Conservation (phyloP, 1,139 yeast species). For the Yamadazyma conglobata region DNA sequence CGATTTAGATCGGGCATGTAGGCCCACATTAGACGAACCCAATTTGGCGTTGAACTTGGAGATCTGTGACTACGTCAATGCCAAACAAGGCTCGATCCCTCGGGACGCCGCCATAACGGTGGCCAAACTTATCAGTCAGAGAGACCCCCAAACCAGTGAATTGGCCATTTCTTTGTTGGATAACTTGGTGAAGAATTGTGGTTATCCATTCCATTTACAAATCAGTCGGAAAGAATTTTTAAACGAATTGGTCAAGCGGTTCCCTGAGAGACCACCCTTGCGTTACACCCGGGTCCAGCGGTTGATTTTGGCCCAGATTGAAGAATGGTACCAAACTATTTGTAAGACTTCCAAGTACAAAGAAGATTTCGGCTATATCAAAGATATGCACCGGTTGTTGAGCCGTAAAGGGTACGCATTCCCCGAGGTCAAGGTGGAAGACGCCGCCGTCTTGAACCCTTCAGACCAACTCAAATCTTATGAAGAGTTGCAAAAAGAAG, state of each 20-base stretch:
- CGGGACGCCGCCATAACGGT: constrained; percentile 93
- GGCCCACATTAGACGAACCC: constrained; percentile 81
- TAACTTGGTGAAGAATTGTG: constrained; percentile 93
- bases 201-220: constrained; percentile 94
- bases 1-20: constrained; percentile 72
- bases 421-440: constrained; percentile 88
- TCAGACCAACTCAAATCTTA: constrained; percentile 83
- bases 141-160: constrained; percentile 75
- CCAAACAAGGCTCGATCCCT: constrained; percentile 87
- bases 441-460: constrained; percentile 93
- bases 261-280: constrained; percentile 93
- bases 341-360: constrained; percentile 88
- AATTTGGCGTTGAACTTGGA: constrained; percentile 85
- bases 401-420: constrained; percentile 84
- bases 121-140: constrained; percentile 76
- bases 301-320: constrained; percentile 82
- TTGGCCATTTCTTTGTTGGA: constrained; percentile 64
- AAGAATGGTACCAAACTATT: constrained; percentile 96
- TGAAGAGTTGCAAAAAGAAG: constrained; percentile 89
- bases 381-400: constrained; percentile 92
- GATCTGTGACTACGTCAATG: constrained; percentile 89
- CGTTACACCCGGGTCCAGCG: constrained; percentile 81
- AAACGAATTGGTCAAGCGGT: constrained; percentile 86
- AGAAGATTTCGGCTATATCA: constrained; percentile 85
- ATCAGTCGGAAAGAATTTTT: constrained; percentile 91